Conservation (phyloP, 192 early-diverging fungal species). For the Chytriomyces confervae region DNA sequence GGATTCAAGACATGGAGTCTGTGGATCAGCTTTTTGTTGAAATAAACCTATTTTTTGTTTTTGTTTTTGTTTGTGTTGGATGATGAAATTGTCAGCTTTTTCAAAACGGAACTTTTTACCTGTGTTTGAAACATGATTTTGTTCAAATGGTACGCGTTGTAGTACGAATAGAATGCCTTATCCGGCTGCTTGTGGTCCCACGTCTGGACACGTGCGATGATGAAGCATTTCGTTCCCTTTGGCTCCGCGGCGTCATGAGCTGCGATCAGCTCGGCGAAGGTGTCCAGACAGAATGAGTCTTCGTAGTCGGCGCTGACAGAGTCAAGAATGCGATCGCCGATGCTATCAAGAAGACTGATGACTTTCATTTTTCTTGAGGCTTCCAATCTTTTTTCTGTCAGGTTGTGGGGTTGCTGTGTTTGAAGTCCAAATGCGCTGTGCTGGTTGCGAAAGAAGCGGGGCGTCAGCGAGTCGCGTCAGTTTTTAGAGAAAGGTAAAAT, state of each 20-base stretch:
- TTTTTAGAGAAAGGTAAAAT: too few species aligned
- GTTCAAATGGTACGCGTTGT: constrained; percentile 68
- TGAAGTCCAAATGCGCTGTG: too few species aligned
- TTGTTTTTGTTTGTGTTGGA: neutral
- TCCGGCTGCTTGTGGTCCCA: constrained; percentile 69
- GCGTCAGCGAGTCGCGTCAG: too few species aligned
- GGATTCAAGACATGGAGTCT: constrained; percentile 69
- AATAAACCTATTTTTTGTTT: constrained; percentile 44
- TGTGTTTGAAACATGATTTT: constrained; percentile 71
- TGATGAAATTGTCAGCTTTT: neutral
- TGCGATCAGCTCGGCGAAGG: constrained; percentile 60
- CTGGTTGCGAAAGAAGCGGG: too few species aligned
- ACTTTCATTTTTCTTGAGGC: constrained; percentile 38
- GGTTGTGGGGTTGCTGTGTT: too few species aligned
- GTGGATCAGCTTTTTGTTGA: constrained; percentile 70
- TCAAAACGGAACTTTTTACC: constrained; percentile 10
- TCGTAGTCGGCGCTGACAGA: constrained; percentile 66
- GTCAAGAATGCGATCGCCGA: constrained; percentile 55
- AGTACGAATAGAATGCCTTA: constrained; percentile 60
- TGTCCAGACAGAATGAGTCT: constrained; percentile 66
- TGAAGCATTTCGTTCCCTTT: constrained; percentile 57
- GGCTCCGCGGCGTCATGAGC: constrained; percentile 51
- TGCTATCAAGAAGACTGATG: constrained; percentile 61
- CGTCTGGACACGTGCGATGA: constrained; percentile 68
- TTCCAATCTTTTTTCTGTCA: too few species aligned